Conservation (phyloP, 192 early-diverging fungal species). For the Pilaira anomala region DNA sequence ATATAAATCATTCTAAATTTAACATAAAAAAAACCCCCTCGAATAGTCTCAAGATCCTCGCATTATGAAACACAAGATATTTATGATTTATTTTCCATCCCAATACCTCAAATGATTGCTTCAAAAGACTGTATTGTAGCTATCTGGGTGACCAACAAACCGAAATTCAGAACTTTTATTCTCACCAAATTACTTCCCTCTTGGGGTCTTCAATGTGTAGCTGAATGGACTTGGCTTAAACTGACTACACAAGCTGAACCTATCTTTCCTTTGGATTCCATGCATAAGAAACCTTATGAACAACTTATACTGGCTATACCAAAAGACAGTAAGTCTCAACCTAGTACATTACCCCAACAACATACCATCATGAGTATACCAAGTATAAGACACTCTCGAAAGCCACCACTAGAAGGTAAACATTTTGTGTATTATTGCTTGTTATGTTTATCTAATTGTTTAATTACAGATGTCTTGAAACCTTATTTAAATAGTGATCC, state of each 20-base stretch:
- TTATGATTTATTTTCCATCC: constrained; percentile 65
- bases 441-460: constrained; percentile 7
- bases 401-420: constrained; percentile 56
- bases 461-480: constrained; percentile 28
- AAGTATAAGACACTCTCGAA: constrained; percentile 54
- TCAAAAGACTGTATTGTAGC: constrained; percentile 41
- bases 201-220: constrained; percentile 54
- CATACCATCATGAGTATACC: constrained; percentile 53
- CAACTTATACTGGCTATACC: constrained; percentile 49
- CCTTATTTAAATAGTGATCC: constrained; percentile 28
- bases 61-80: constrained; percentile 59
- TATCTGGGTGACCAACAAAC: constrained; percentile 73
- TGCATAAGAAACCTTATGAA: constrained; percentile 68
- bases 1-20: background rate
- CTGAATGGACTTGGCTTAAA: constrained; percentile 69
- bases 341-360: background rate
- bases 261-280: constrained; percentile 38
- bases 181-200: constrained; percentile 61
- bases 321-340: background rate
- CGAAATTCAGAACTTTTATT: constrained; percentile 57
- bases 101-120: constrained; percentile 43
- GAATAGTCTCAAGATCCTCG: constrained; percentile 42
- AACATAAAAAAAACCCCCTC: background rate
- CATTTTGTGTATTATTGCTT: background rate
- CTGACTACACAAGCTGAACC: constrained; percentile 43